Percentiles rank a stretch among this genome's conserved stretches.
These are phyloP conservation scores for Neoboletus brunneissimus DNA, from an alignment of 768 basidiomycete genomes.

Conservation along the genomic window DNA sequence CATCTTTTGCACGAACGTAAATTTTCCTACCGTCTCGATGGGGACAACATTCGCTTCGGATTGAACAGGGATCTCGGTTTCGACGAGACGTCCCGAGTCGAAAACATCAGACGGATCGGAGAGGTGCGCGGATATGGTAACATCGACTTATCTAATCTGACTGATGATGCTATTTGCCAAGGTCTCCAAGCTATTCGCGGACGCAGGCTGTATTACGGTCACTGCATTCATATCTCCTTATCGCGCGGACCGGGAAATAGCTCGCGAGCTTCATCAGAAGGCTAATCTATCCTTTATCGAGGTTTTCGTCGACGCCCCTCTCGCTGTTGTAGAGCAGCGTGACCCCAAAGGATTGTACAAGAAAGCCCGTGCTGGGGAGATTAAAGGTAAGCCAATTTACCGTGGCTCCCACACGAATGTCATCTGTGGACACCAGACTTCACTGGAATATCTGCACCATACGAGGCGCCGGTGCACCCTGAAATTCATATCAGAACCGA, in stretches of 20 bases:
- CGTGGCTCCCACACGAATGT: background rate
- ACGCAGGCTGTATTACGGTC: constrained; percentile 79
- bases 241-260: constrained; percentile 76
- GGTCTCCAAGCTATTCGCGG: constrained; percentile 94
- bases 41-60: constrained; percentile 94
- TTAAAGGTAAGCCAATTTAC: constrained; percentile 64
- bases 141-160: constrained; percentile 12
- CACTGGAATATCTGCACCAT: constrained; percentile 96
- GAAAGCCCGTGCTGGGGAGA: constrained; percentile 92
- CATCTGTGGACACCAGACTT: constrained; percentile 63
- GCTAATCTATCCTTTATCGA: constrained; percentile 82
- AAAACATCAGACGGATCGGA: constrained; percentile 95
- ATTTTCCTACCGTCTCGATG: constrained; percentile 90
- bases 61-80: constrained; percentile 97
- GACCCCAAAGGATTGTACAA: constrained; percentile 99
- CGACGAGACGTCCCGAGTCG: constrained; percentile 85
- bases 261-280: constrained; percentile 76
- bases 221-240: constrained; percentile 99
- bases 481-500: constrained; percentile 93
- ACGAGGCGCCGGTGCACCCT: constrained; percentile 80
- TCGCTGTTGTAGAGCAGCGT: constrained; percentile 81
- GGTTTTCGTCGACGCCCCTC: constrained; percentile 92
- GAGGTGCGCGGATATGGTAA: constrained; percentile 54
- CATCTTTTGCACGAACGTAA: constrained; percentile 84
- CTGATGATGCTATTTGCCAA: constrained; percentile 29